Evolutionary conservation across 2,329 filamentous ascomycete genomes (phyloP), one percentile per base, ranked within the genome.

Genomic region (Fusarium piperis): DNA sequence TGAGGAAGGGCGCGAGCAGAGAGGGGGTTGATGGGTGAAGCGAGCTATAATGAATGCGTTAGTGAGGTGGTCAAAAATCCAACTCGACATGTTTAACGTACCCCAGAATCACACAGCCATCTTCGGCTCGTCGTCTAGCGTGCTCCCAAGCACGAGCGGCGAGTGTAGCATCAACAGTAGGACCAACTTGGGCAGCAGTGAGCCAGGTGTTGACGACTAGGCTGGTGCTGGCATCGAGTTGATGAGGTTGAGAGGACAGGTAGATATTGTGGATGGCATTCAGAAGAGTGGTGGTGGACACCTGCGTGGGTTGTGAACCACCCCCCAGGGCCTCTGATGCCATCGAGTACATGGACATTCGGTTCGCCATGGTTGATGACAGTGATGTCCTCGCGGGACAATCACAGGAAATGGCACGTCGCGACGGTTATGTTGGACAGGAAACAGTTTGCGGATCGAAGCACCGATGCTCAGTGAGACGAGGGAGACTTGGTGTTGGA

Each of bases 171-270:
- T 99, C 96, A 44, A 98, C 89, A 9, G 93, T 94, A 3, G 89
- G 87, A 39, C 91, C 90, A 26, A 88, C 84, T 73, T 93, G 93
- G 30, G 90, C 87, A 18, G 94, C 93, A 4, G 94, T 97, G 59
- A 96, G 88, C 95, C 95, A 98, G 64, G 94, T 98, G 83, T 98
- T 98, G 73, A 98, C 94, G 0, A 96, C 95, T 39, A 98, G 81
- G 80, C 94, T 97, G 36, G 95, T 96, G 74, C 94, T 94, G 53
- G 94, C 91, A 81, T 99, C 96, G 51, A 99, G 89, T 69, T 88
- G 87, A 80, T 97, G 96, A n/a, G 95, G 90, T 77, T 94, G 90
- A 32, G 91, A 91, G 4, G 93, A 90, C 53, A 93, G 88, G 81
- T 97, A 98, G 78, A 93, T 92, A 75, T 94, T 94, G 83, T 99